Percentiles rank a stretch among this genome's conserved stretches.
Conservation (phyloP, 2,329 filamentous ascomycete genomes). For the Aspergillus transmontanensis region DNA sequence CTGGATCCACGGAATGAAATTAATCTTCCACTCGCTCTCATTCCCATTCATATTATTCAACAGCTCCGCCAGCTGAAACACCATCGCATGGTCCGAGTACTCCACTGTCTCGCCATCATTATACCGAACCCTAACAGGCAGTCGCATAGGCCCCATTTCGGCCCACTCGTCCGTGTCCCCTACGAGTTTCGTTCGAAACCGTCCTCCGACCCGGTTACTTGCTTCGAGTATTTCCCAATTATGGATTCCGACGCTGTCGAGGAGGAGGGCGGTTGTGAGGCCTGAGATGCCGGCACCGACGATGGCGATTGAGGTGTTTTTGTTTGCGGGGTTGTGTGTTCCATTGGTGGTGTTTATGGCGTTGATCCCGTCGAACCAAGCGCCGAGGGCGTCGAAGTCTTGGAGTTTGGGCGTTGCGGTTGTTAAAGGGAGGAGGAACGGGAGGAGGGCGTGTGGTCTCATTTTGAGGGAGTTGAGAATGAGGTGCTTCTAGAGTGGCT, state of each 20-base stretch:
- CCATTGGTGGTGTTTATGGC: slow-evolving; percentile 20
- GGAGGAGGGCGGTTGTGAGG: slow-evolving; percentile 47
- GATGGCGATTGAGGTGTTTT: slow-evolving; percentile 32
- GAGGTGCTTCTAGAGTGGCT: background rate
- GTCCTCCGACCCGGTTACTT: slow-evolving; percentile 43
- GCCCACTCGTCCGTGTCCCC: slow-evolving; percentile 30
- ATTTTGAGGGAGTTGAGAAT: background rate
- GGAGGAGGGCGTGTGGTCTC: background rate
- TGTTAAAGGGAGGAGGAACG: background rate
- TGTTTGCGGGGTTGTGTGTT: slow-evolving; percentile 4
- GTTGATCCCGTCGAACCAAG: slow-evolving; percentile 31
- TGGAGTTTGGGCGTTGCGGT: slow-evolving; percentile 11
- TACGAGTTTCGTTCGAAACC: slow-evolving; percentile 47
- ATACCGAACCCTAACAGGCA: slow-evolving; percentile 27
- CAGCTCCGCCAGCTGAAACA: slow-evolving; percentile 25
- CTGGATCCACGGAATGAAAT: slow-evolving; percentile 32
- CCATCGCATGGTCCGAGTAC: slow-evolving; percentile 28
- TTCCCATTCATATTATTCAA: slow-evolving; percentile 29
- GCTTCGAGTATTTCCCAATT: slow-evolving; percentile 52
- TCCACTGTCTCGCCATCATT: slow-evolving; percentile 23
- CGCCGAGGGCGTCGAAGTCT: slow-evolving; percentile 26
- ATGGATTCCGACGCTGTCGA: slow-evolving; percentile 46
- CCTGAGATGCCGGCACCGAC: slow-evolving; percentile 40
- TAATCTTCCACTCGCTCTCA: slow-evolving; percentile 22
- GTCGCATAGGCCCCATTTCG: slow-evolving; percentile 33